A percentile compares a stretch with the other conserved stretches of the same genome.
These are phyloP conservation scores for Hapsidospora chrysogenum DNA, from an alignment of 495 filamentous ascomycete genomes.

Conservation along the genomic window DNA sequence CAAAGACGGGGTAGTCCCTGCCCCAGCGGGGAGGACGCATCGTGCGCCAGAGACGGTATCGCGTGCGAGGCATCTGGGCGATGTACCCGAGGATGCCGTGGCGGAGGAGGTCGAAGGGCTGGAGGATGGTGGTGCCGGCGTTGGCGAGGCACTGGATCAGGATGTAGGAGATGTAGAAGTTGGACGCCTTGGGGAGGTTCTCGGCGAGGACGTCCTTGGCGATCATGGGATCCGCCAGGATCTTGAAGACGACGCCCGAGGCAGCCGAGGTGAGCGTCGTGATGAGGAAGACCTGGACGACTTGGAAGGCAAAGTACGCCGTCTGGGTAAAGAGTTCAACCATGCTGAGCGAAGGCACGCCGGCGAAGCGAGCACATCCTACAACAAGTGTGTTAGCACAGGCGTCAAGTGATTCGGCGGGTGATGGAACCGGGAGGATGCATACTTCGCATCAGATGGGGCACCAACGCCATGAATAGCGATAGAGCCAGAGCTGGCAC, in stretches of 20 bases:
- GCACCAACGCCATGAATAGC: slow-evolving; percentile 64
- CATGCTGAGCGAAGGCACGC: slow-evolving; percentile 50
- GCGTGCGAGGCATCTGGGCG: slow-evolving; percentile 57
- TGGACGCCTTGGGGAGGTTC: slow-evolving; percentile 65
- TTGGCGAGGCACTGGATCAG: slow-evolving; percentile 68
- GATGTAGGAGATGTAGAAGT: slow-evolving; percentile 85
- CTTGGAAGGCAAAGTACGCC: slow-evolving; percentile 76
- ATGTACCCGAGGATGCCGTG: slow-evolving; percentile 49
- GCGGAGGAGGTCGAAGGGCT: slow-evolving; percentile 40
- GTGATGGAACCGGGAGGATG: neutral
- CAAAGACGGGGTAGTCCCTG: slow-evolving; percentile 48
- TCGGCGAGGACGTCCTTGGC: slow-evolving; percentile 47
- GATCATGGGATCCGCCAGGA: slow-evolving; percentile 43
- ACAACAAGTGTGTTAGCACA: neutral
- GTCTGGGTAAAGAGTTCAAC: slow-evolving; percentile 69
- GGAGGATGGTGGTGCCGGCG: slow-evolving; percentile 42
- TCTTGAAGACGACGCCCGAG: slow-evolving; percentile 40
- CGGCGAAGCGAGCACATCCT: slow-evolving; percentile 56
- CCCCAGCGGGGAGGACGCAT: slow-evolving; percentile 56
- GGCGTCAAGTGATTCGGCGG: neutral
- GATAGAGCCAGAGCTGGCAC: slow-evolving; percentile 61
- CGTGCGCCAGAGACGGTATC: slow-evolving; percentile 49
- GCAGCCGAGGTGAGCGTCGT: slow-evolving; percentile 59
- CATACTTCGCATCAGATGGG: slow-evolving; percentile 57
- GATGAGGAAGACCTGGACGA: slow-evolving; percentile 81